These are phyloP conservation scores for Leccinellum luteum DNA, from an alignment of 768 basidiomycete genomes.

Conservation along the genomic window DNA sequence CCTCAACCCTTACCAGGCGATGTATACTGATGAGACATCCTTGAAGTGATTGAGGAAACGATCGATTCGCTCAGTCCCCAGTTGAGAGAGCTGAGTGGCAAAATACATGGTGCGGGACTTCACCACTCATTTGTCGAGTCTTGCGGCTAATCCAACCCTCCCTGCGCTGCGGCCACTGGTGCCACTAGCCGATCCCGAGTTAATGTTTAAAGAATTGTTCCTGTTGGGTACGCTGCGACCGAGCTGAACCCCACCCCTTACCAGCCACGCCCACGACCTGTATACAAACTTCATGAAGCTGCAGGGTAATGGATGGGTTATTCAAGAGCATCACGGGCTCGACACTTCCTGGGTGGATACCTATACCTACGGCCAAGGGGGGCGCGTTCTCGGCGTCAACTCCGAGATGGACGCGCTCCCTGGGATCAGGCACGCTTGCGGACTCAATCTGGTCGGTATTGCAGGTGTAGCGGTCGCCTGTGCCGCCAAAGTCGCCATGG, in stretches of 20 bases:
- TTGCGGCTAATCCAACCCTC: not conserved
- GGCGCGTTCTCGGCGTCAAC: conserved; percentile 65
- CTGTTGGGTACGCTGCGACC: not conserved
- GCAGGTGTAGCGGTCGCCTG: too few species aligned
- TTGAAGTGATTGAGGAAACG: conserved; percentile 51
- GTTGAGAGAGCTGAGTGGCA: conserved; percentile 59
- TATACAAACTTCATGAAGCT: conserved; percentile 65
- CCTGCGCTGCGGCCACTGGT: not conserved
- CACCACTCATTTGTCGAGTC: not conserved
- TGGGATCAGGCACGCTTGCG: too few species aligned
- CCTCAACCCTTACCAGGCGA: conserved; percentile 19
- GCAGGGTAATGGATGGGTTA: conserved; percentile 53
- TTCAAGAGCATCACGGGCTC: conserved; percentile 59
- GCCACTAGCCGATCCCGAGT: conserved; percentile 61
- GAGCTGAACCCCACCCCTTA: not conserved
- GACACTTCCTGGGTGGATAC: conserved; percentile 79
- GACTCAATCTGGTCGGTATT: too few species aligned
- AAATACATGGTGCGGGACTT: conserved; percentile 57
- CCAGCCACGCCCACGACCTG: conserved; percentile 67
- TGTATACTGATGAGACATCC: conserved; percentile 56
- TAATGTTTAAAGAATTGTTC: conserved; percentile 51
- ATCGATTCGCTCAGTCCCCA: conserved; percentile 44
- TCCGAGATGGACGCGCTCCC: conserved; percentile 71
- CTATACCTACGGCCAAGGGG: conserved; percentile 62
- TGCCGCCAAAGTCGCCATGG: too few species aligned